phyloP scores from a whole-genome alignment of 257 asterid genomes.

The Fraxinus pennsylvanica region DNA sequence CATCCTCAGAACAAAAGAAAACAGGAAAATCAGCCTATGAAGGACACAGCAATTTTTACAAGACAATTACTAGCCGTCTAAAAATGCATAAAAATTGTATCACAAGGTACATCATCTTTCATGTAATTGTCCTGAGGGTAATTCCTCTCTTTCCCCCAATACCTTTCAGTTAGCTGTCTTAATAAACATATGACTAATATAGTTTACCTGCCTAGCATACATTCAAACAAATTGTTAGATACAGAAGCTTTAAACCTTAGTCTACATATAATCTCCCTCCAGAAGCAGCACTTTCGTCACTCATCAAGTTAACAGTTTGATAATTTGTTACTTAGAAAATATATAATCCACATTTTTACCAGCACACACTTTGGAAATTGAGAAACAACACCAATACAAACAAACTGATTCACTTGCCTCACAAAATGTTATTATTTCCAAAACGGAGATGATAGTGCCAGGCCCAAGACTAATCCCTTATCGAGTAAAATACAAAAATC shows the following conservation, averaged over 20 bases:
- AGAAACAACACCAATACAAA: background rate
- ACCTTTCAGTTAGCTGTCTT: background rate
- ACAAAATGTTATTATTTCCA: background rate
- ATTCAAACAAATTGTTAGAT: background rate
- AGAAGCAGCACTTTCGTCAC: background rate
- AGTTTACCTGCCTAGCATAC: background rate
- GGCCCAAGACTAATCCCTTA: background rate
- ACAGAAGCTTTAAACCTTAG: background rate
- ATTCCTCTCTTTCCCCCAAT: background rate
- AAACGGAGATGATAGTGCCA: background rate
- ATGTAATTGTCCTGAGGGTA: background rate
- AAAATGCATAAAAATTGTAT: background rate
- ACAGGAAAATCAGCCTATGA: background rate
- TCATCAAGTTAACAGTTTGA: background rate
- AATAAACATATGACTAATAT: background rate
- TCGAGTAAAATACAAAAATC: background rate
- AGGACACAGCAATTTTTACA: background rate
- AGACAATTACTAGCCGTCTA: background rate
- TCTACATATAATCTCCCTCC: background rate
- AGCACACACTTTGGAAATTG: background rate
- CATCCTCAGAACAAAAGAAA: background rate
- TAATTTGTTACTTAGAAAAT: background rate
- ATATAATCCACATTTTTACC: background rate
- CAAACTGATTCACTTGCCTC: background rate
- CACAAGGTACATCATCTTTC: background rate